phyloP scores from a whole-genome alignment of 2,329 filamentous ascomycete species.

The Cladophialophora psammophila region DNA sequence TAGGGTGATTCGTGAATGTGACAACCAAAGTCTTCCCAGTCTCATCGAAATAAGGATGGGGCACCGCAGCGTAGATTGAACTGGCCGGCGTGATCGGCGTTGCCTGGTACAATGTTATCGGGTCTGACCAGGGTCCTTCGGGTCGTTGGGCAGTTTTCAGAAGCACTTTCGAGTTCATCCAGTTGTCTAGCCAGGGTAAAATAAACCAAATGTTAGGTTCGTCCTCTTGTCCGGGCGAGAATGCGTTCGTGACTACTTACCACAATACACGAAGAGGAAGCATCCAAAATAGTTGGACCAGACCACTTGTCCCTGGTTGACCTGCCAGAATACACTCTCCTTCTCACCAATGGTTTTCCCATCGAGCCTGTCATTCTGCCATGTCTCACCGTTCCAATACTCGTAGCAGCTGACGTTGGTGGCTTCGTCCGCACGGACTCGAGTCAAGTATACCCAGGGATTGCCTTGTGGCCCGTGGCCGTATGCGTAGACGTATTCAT shows the following conservation, averaged over 20 bases:
- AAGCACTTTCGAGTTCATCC: constrained; percentile 37
- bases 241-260: constrained; percentile 18
- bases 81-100: constrained; percentile 34
- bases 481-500: constrained; percentile 40
- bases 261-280: constrained; percentile 41
- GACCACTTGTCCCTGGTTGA: constrained; percentile 42
- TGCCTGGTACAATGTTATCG: constrained; percentile 38
- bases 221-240: neutral
- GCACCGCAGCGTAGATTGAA: constrained; percentile 40
- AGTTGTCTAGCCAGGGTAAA: constrained; percentile 33
- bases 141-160: constrained; percentile 35
- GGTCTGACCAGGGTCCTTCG: constrained; percentile 42
- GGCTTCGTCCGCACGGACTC: constrained; percentile 33
- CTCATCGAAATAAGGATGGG: constrained; percentile 41
- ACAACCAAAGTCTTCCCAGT: constrained; percentile 40
- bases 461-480: constrained; percentile 39
- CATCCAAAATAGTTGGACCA: constrained; percentile 38
- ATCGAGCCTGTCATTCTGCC: constrained; percentile 35
- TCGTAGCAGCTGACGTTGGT: constrained; percentile 38
- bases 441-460: constrained; percentile 39
- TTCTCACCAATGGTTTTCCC: constrained; percentile 34
- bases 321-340: constrained; percentile 42
- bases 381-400: constrained; percentile 41
- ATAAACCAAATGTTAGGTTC: neutral
- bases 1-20: constrained; percentile 42